These are phyloP conservation scores for Combretum micranthum DNA, from an alignment of 345 rosid species.

Conservation along the genomic window DNA sequence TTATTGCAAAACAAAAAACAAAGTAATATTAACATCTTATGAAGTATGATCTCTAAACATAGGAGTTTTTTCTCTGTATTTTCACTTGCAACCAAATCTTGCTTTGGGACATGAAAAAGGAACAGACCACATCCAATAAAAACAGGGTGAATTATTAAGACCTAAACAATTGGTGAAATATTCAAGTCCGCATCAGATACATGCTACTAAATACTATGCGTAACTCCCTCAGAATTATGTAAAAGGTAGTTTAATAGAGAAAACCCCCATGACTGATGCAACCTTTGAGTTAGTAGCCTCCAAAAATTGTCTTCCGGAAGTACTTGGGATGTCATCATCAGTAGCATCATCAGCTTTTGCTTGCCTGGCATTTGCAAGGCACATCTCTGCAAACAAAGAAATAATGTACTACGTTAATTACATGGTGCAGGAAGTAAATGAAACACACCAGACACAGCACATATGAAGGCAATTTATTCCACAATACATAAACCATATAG, in stretches of 20 bases:
- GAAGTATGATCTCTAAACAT: too few species aligned
- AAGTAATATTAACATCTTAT: too few species aligned
- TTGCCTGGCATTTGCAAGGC: slow-evolving; percentile 71
- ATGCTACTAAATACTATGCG: background rate
- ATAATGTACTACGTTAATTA: slow-evolving; percentile 11
- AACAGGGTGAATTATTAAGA: too few species aligned
- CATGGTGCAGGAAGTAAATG: background rate
- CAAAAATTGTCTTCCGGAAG: slow-evolving; percentile 70
- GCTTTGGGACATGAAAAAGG: too few species aligned
- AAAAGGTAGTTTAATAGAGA: slow-evolving; percentile 1
- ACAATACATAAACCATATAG: background rate
- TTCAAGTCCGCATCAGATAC: background rate
- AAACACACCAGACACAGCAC: background rate
- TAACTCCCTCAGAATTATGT: background rate
- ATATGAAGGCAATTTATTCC: too few species aligned
- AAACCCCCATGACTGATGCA: slow-evolving; percentile 1
- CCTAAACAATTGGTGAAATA: background rate
- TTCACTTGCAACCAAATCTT: too few species aligned
- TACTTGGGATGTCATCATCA: slow-evolving; percentile 68
- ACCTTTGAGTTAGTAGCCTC: slow-evolving; percentile 30
- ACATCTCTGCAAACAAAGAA: slow-evolving; percentile 46
- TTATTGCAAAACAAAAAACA: too few species aligned
- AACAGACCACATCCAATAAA: too few species aligned
- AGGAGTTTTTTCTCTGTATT: too few species aligned
- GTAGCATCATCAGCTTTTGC: slow-evolving; percentile 47